Evolutionary conservation across 257 asterid genomes (phyloP).

Genomic region (Przewalskia tangutica): DNA sequence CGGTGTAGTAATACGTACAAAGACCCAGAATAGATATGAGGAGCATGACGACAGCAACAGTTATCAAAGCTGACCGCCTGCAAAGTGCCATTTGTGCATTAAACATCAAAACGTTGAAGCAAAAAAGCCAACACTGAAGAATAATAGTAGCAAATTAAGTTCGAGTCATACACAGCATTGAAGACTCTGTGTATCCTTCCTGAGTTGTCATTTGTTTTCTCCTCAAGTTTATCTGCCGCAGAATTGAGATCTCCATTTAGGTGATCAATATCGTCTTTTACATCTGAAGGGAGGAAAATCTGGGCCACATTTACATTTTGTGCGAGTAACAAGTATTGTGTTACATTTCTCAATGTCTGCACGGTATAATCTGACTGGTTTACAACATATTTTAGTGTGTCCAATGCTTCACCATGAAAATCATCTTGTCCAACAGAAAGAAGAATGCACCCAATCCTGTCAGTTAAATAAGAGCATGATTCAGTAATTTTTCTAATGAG

Average conservation of each 20-base stretch:
- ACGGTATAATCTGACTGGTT: slow-evolving; percentile 92
- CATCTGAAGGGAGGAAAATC: slow-evolving; percentile 79
- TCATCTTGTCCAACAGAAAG: slow-evolving; percentile 85
- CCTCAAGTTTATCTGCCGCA: slow-evolving; percentile 65
- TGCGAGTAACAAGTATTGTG: slow-evolving; percentile 64
- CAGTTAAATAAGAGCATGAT: not conserved
- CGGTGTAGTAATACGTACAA: slow-evolving; percentile 37
- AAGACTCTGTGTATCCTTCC: slow-evolving; percentile 55
- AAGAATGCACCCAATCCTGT: slow-evolving; percentile 78
- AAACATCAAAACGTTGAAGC: slow-evolving; percentile 6
- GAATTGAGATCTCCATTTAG: slow-evolving; percentile 53
- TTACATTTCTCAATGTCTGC: slow-evolving; percentile 74
- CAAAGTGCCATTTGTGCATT: slow-evolving; percentile 5
- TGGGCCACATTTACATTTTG: slow-evolving; percentile 82
- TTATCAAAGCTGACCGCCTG: slow-evolving; percentile 66
- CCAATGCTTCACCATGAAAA: slow-evolving; percentile 69
- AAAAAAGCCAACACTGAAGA: not conserved
- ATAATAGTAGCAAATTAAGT: not conserved
- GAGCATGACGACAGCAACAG: slow-evolving; percentile 77
- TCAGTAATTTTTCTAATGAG: not conserved
- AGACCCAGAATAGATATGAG: slow-evolving; percentile 72
- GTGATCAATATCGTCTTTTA: slow-evolving; percentile 54
- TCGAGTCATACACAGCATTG: slow-evolving; percentile 51
- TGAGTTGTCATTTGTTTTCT: slow-evolving; percentile 61
- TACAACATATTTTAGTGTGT: slow-evolving; percentile 70